Percentiles rank a stretch among this genome's conserved stretches.
Conservation (phyloP, 306 rosid species). For the Trichosanthes cucumerina region DNA sequence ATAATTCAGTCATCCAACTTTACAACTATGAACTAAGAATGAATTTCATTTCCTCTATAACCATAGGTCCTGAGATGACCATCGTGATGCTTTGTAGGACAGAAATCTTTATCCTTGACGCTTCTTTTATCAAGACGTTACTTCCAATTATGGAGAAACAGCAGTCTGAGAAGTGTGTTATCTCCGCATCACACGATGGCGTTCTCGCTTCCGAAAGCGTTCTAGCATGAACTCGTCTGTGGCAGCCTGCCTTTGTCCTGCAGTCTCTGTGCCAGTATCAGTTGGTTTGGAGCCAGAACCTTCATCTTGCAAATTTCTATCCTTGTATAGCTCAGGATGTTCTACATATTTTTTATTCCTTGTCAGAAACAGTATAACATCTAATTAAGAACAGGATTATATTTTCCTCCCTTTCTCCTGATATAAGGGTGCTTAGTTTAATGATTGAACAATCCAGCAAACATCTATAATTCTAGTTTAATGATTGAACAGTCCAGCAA, state of each 20-base stretch:
- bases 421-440: background rate
- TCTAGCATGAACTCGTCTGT: constrained; percentile 89
- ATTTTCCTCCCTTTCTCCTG: background rate
- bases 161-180: constrained; percentile 5
- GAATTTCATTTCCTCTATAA: background rate
- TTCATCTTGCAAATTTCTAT: constrained; percentile 51
- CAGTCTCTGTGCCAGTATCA: constrained; percentile 41
- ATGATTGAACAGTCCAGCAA: background rate
- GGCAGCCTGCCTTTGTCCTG: constrained; percentile 88
- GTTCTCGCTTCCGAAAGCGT: constrained; percentile 93
- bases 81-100: background rate
- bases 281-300: constrained; percentile 46
- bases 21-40: background rate
- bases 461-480: background rate
- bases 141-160: background rate
- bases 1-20: background rate
- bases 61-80: background rate
- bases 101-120: background rate
- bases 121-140: background rate
- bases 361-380: constrained; percentile 8
- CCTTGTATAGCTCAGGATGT: constrained; percentile 94
- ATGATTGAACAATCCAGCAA: background rate
- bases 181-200: constrained; percentile 83
- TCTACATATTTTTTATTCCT: constrained; percentile 38
- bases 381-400: background rate